A percentile compares a stretch with the other conserved stretches of the same genome.
These are phyloP conservation scores for Tuber aestivum DNA, from an alignment of 495 filamentous ascomycete species.

Conservation along the genomic window DNA sequence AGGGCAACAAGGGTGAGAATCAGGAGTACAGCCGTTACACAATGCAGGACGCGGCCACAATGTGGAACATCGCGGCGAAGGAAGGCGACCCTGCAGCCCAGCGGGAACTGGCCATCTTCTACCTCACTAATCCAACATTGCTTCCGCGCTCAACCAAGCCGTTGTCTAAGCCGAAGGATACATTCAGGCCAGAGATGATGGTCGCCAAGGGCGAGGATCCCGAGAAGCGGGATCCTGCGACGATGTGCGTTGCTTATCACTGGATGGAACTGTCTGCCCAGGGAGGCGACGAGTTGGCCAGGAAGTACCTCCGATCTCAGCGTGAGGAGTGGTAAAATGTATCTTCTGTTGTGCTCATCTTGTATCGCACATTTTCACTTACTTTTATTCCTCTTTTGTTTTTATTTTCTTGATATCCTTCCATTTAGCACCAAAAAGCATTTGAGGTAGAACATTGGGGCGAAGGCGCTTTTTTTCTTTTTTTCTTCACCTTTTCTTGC, in stretches of 20 bases:
- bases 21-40: slow-evolving; percentile 49
- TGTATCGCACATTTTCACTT: not conserved
- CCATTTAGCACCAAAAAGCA: slow-evolving; percentile 3
- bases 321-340: slow-evolving; percentile 46
- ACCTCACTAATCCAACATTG: slow-evolving; percentile 85
- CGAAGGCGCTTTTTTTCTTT: not conserved
- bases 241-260: slow-evolving; percentile 93
- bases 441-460: not conserved
- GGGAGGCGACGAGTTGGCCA: slow-evolving; percentile 82
- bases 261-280: slow-evolving; percentile 92
- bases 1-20: slow-evolving; percentile 43
- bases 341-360: not conserved
- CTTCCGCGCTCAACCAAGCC: slow-evolving; percentile 79
- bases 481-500: not conserved
- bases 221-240: slow-evolving; percentile 71
- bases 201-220: slow-evolving; percentile 59
- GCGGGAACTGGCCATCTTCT: slow-evolving; percentile 88
- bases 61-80: slow-evolving; percentile 92
- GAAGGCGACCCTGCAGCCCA: slow-evolving; percentile 90
- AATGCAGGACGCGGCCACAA: slow-evolving; percentile 78
- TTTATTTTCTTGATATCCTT: not conserved
- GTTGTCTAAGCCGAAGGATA: slow-evolving; percentile 75
- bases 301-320: slow-evolving; percentile 69
- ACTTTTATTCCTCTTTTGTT: not conserved
- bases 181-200: slow-evolving; percentile 85